Base-by-base conservation (phyloP, 73 alveolate species). In the Paraurostyla sp. region DNA sequence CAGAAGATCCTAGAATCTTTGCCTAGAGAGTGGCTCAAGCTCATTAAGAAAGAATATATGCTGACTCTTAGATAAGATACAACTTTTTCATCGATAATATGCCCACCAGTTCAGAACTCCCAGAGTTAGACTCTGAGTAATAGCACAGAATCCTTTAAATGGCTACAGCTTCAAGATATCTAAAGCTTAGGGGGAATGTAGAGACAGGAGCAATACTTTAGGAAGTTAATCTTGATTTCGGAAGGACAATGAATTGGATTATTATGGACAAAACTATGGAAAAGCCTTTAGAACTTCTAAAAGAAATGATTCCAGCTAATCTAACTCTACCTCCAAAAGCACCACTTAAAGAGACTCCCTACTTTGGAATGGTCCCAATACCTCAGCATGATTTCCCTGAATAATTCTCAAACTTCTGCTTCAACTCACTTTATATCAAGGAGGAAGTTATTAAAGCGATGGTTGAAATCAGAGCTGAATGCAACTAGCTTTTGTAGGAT, bases 201-300 rank as follows among this genome's bases (percentile, higher is more conserved):
- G 99, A 93, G 38, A 91, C 96, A 29, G 78, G 94, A 15, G 83
- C 92, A 0, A 76, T 96, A 25, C 43, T 96, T 33, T 65, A 69
- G 30, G 99, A 96, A 69, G 99, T 93, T 16, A 92, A 93, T 82
- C 59, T 86, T 23, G 98, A 98, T 90, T 98, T 95, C 78, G 97
- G 97, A 54, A 93, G 99, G 83, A 97, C 99, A 0, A 98, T 98
- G 97, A 98, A 98, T 80, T 97, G 95, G 93, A 97, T 97, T 38
- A 98, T 98, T 69, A 95, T 97, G 80, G 99, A 98, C 69, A 97
- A 97, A 84, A 92, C 94, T 76, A 82, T 84, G 80, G 95, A 85
- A 36, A 93, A 94, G 41, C 75, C 68, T 36, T 93, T 58, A 62
- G 84, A 62, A 25, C 41, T 40, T 38, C 76, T 57, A 52, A 85